Evolutionary conservation across 345 rosid genomes (phyloP).

Genomic region (Citropsis articulata): DNA sequence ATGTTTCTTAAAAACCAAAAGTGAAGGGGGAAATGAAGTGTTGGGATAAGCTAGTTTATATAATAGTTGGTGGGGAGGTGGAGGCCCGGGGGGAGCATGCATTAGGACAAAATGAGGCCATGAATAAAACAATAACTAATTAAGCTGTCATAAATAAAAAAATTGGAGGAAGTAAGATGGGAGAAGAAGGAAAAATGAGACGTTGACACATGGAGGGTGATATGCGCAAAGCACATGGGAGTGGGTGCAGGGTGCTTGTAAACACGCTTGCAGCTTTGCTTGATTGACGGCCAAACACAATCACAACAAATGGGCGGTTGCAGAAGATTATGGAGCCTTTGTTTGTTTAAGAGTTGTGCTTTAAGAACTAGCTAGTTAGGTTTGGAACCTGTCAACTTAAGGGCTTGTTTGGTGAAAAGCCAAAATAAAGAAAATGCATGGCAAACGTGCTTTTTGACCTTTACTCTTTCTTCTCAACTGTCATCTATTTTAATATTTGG

Average conservation of each 20-base stretch:
- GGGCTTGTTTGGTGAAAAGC: background rate
- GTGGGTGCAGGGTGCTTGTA: conserved; percentile 11
- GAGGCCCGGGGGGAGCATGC: background rate
- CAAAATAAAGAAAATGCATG: background rate
- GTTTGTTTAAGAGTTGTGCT: background rate
- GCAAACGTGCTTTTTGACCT: background rate
- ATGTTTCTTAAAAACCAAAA: background rate
- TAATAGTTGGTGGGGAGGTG: background rate
- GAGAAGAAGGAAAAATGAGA: conserved; percentile 1
- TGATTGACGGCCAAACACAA: conserved; percentile 41
- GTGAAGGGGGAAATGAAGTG: background rate
- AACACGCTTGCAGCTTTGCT: conserved; percentile 47
- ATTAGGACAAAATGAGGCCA: background rate
- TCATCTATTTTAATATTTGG: background rate
- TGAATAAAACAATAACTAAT: background rate
- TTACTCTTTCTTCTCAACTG: background rate
- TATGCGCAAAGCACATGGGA: conserved; percentile 48
- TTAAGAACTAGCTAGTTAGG: background rate
- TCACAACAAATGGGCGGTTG: conserved; percentile 27
- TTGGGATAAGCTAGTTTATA: background rate
- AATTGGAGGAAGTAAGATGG: background rate
- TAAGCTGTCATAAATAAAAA: background rate
- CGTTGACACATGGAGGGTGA: conserved; percentile 17
- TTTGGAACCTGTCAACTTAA: background rate
- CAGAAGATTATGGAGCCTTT: background rate